Base-by-base conservation (phyloP, 192 early-diverging fungal species). In the Gaertneriomyces sp. region DNA sequence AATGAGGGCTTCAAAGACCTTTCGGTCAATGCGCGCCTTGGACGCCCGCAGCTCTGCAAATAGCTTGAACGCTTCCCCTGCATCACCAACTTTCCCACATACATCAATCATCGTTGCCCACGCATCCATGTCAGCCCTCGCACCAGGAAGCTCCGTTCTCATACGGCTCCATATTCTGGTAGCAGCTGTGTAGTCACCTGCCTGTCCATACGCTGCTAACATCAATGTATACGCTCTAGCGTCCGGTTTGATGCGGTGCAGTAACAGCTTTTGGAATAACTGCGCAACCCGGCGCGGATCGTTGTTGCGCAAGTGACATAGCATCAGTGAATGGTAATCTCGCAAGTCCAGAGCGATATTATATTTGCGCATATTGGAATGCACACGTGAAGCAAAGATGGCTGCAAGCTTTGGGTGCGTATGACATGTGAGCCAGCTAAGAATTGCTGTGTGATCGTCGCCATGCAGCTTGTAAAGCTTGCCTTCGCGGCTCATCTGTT, bases 41-140 rank as follows among this genome's bases (percentile, higher is more conserved):
- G 38, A 44, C 10, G 20, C 41, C 8, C 16, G n/a, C 12, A 70
- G n/a, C 7, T 68, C 52, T 17, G 45, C 53, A 19, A 40, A 63
- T 39, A 61, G 17, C 33, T 43, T 43, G 17, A 45, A 50, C 14
- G 64, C 69, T 7, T 46, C 63, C 10, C 16, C 46, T 7, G 65
- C 41, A 5, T 70, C 46, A 7, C 54, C 53, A 10, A 46, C 45
- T 14, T 40, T 45, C 11, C 63, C 73, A 42, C 50, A 49, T 5
- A 45, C 62, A 14, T 70, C 67, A 33, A 74, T 64, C 50, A 66
- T 70, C 19, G 70, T 25, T n/a, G 68, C 67, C 73, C 73, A 69
- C 4, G 58, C 46, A 17, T 74, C 73, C 62, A 58, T 52, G 41
- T 70, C 54, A 10, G 63, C 60, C 14, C 51, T 53, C 19, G 57